Percentiles rank a stretch among this genome's conserved stretches.
Conservation (phyloP, 2,329 filamentous ascomycete genomes). For the Pezicula carpinea region DNA sequence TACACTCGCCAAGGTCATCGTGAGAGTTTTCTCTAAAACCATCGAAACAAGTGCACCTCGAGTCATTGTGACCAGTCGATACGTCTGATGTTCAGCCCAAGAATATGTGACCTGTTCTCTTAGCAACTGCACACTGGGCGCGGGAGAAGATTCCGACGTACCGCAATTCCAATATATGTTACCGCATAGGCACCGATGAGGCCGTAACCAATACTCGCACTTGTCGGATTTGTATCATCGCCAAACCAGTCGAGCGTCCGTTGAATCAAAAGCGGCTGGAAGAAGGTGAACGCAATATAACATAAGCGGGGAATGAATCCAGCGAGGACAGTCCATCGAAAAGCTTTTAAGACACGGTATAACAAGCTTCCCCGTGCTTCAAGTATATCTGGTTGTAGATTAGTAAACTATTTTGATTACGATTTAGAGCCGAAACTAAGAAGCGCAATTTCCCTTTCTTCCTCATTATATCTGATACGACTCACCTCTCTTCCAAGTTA, state of each 20-base stretch:
- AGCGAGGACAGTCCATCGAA: conserved; percentile 4
- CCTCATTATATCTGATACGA: too few species aligned
- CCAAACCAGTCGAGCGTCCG: conserved; percentile 28
- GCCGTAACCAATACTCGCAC: conserved; percentile 28
- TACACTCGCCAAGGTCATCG: too few species aligned
- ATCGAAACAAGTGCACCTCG: conserved; percentile 3
- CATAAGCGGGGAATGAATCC: conserved; percentile 33
- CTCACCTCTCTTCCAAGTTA: too few species aligned
- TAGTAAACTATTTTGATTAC: too few species aligned
- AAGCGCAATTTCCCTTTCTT: too few species aligned
- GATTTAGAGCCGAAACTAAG: too few species aligned
- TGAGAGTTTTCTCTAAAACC: conserved; percentile 3
- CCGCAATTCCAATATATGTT: conserved; percentile 38
- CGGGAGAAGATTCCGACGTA: conserved; percentile 21
- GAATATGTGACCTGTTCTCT: too few species aligned
- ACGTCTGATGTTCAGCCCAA: conserved; percentile 6
- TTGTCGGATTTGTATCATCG: conserved; percentile 16
- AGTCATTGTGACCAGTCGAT: conserved; percentile 6
- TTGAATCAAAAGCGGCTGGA: conserved; percentile 41
- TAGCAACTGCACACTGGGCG: too few species aligned
- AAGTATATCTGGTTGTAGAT: too few species aligned
- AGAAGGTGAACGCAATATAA: conserved; percentile 37
- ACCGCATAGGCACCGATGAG: conserved; percentile 37
- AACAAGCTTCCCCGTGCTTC: too few species aligned
- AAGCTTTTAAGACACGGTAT: conserved; percentile 3